Conservation (phyloP, 140 eudicot genomes). For the Senecio squalidus region DNA sequence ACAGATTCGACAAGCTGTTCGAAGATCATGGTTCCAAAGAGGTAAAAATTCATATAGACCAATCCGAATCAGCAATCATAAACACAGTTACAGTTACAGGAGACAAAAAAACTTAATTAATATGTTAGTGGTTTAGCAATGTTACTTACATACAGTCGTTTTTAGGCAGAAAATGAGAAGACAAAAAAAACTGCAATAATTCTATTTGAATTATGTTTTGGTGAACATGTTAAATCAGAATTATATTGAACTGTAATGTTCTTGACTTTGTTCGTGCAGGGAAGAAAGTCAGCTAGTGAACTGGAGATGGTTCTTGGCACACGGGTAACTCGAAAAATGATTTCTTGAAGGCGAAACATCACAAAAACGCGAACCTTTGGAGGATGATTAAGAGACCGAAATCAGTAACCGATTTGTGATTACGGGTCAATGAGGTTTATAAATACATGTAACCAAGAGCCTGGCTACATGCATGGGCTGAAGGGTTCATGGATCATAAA, state of each 20-base stretch:
- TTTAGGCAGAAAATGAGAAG: neutral
- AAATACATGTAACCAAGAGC: slow-evolving; percentile 15
- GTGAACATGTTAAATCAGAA: neutral
- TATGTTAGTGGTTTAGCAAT: neutral
- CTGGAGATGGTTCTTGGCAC: slow-evolving; percentile 8
- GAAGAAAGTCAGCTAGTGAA: slow-evolving; percentile 21
- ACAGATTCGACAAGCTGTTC: slow-evolving; percentile 86
- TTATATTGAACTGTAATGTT: neutral
- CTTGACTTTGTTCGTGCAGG: slow-evolving; percentile 13
- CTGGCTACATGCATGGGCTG: no score
- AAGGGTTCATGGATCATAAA: slow-evolving; percentile 16
- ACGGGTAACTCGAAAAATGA: neutral
- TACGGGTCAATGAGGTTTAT: slow-evolving; percentile 10
- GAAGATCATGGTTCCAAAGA: slow-evolving; percentile 95
- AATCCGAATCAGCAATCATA: neutral
- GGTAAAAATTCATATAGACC: slow-evolving; percentile 36
- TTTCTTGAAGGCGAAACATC: slow-evolving; percentile 15
- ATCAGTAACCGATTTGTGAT: neutral
- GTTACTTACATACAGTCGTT: neutral
- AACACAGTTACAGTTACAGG: neutral
- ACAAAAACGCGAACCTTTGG: slow-evolving; percentile 3
- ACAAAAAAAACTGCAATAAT: neutral
- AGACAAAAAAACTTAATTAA: neutral
- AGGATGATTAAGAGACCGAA: slow-evolving; percentile 17
- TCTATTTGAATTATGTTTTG: neutral